Conservation (phyloP, 345 rosid species). For the Kandelia obovata region DNA sequence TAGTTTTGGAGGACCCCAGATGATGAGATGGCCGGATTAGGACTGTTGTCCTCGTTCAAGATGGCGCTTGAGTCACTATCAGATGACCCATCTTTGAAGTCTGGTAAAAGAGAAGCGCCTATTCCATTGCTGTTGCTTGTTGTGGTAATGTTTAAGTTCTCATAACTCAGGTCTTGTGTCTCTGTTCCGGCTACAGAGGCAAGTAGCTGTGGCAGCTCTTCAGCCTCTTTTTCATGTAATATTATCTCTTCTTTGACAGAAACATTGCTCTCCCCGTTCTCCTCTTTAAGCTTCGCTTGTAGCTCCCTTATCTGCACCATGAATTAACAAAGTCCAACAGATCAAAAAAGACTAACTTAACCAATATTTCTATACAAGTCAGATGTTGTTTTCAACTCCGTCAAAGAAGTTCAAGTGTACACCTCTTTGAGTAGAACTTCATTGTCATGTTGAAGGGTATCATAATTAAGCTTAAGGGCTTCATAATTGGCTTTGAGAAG, state of each 20-base stretch:
- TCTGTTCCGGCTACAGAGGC: conserved; percentile 32
- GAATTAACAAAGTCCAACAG: not conserved
- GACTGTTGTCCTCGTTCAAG: conserved; percentile 71
- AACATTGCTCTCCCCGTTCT: conserved; percentile 52
- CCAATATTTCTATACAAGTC: too few species aligned
- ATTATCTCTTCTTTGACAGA: conserved; percentile 65
- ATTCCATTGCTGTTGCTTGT: not conserved
- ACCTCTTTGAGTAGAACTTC: conserved; percentile 84
- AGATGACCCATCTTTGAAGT: conserved; percentile 68
- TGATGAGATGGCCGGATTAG: conserved; percentile 48
- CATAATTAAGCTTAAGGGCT: conserved; percentile 52
- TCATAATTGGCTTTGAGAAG: conserved; percentile 57
- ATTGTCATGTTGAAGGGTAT: conserved; percentile 65
- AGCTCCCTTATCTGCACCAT: conserved; percentile 61
- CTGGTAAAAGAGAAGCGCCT: conserved; percentile 39
- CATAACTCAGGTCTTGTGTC: conserved; percentile 35
- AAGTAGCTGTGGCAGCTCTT: conserved; percentile 18
- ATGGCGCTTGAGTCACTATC: conserved; percentile 90
- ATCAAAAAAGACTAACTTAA: not conserved
- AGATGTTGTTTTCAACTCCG: too few species aligned
- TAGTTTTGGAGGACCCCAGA: conserved; percentile 36
- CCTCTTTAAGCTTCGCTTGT: conserved; percentile 61
- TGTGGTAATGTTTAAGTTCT: conserved; percentile 35
- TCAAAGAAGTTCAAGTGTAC: not conserved
- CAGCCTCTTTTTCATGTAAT: conserved; percentile 21